Conservation (phyloP, 2,329 filamentous ascomycete species). For the Corynespora cassiicola region DNA sequence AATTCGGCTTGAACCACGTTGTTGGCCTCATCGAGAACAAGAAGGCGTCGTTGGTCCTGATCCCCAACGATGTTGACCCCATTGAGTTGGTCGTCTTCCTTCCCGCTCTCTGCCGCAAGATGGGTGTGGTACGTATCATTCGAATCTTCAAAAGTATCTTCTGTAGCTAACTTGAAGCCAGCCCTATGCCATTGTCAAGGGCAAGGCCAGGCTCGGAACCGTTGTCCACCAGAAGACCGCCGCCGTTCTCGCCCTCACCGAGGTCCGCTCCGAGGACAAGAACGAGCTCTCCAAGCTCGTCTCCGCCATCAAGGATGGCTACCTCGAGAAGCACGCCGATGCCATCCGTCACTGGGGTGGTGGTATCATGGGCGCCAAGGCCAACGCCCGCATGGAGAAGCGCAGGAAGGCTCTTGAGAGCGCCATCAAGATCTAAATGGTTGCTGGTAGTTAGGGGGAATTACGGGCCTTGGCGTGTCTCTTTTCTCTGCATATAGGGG, state of each 20-base stretch:
- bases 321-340: constrained; percentile 94
- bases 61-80: constrained; percentile 99
- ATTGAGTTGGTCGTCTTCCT: constrained; percentile 99
- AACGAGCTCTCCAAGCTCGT: constrained; percentile 96
- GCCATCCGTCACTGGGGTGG: constrained; percentile 95
- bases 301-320: constrained; percentile 96
- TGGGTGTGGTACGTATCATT: too few species aligned
- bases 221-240: constrained; percentile 99
- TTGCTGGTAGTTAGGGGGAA: constrained; percentile 31
- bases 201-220: constrained; percentile 98
- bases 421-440: constrained; percentile 94
- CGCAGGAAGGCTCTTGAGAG: constrained; percentile 91
- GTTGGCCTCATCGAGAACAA: constrained; percentile 74
- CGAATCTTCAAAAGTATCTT: too few species aligned
- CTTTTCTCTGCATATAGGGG: constrained; percentile 49
- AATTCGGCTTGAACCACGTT: constrained; percentile 99
- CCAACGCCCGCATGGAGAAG: constrained; percentile 78
- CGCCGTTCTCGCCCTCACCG: constrained; percentile 92
- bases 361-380: constrained; percentile 99
- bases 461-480: constrained; percentile 46
- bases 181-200: constrained; percentile 99
- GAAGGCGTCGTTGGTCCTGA: constrained; percentile 98
- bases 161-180: too few species aligned
- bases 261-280: constrained; percentile 99
- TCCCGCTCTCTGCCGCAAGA: constrained; percentile 99